phyloP scores from a whole-genome alignment of 2,329 filamentous ascomycete species.

The Calonectria crousiana region DNA sequence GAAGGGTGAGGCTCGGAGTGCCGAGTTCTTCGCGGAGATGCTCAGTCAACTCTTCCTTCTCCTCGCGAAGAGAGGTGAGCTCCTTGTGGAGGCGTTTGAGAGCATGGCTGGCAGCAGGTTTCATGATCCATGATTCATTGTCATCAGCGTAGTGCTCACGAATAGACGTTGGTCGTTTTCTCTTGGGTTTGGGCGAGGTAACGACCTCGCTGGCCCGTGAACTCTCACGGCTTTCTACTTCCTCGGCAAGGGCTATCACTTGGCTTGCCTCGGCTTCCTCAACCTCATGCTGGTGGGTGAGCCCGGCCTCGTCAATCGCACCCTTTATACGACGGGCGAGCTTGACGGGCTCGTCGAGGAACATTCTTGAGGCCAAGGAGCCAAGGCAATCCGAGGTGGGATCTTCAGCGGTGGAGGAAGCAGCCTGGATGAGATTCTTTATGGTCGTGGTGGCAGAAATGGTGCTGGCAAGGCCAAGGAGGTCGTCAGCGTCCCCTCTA shows the following conservation, averaged over 20 bases:
- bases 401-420: constrained; percentile 27
- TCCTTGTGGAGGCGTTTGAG: constrained; percentile 77
- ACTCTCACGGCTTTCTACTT: constrained; percentile 76
- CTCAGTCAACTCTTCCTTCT: constrained; percentile 72
- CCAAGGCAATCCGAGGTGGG: constrained; percentile 52
- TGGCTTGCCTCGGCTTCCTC: constrained; percentile 79
- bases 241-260: constrained; percentile 79
- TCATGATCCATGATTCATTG: constrained; percentile 74
- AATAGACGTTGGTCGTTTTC: constrained; percentile 60
- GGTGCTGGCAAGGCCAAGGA: constrained; percentile 85
- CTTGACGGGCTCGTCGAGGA: constrained; percentile 73
- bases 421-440: constrained; percentile 57
- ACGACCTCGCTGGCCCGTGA: constrained; percentile 66
- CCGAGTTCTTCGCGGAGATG: constrained; percentile 71
- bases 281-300: constrained; percentile 82
- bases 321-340: constrained; percentile 79
- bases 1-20: constrained; percentile 78
- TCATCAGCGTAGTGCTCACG: constrained; percentile 71
- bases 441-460: constrained; percentile 81
- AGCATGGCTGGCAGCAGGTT: constrained; percentile 73
- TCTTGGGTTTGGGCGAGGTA: constrained; percentile 61
- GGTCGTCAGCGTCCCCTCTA: constrained; percentile 90
- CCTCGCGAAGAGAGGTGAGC: constrained; percentile 69
- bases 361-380: constrained; percentile 68
- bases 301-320: constrained; percentile 92